A percentile compares a stretch with the other conserved stretches of the same genome.
Evolutionary conservation across 2,329 filamentous ascomycete genomes (phyloP).

Genomic region (Trichoderma endophyticum): DNA sequence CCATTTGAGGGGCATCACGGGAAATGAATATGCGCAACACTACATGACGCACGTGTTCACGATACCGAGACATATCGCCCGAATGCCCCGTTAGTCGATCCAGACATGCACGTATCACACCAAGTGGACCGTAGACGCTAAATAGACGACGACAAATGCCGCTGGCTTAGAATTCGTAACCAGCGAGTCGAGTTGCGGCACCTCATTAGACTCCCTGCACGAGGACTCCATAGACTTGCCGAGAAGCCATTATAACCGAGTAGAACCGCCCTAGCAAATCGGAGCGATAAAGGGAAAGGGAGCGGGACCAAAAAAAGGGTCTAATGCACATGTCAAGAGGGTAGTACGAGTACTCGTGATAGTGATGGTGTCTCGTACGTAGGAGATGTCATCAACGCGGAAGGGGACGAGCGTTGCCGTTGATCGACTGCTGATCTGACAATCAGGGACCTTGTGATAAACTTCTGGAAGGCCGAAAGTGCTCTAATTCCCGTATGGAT

Average conservation of each 20-base stretch:
- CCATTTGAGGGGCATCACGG: neutral
- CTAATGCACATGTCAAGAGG: neutral
- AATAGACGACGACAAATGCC: neutral
- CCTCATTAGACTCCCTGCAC: neutral
- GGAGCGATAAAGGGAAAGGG: neutral
- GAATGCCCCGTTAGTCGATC: neutral
- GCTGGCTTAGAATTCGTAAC: neutral
- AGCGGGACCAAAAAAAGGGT: neutral
- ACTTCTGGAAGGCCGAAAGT: slow-evolving; percentile 7
- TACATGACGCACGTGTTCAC: neutral
- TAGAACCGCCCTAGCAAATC: neutral
- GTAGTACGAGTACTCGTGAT: neutral
- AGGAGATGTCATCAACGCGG: neutral
- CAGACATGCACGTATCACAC: neutral
- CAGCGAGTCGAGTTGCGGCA: neutral
- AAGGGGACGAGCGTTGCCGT: neutral
- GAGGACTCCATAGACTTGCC: neutral
- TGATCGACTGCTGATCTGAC: slow-evolving; percentile 1
- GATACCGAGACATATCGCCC: neutral
- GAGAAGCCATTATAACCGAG: neutral
- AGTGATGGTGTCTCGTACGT: neutral
- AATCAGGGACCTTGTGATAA: neutral
- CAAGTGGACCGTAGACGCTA: neutral
- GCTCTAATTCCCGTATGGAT: neutral
- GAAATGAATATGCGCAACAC: neutral